Evolutionary conservation across 768 basidiomycete species (phyloP), one percentile per base, ranked within the genome.

Genomic region (Phylloporus scabripes): DNA sequence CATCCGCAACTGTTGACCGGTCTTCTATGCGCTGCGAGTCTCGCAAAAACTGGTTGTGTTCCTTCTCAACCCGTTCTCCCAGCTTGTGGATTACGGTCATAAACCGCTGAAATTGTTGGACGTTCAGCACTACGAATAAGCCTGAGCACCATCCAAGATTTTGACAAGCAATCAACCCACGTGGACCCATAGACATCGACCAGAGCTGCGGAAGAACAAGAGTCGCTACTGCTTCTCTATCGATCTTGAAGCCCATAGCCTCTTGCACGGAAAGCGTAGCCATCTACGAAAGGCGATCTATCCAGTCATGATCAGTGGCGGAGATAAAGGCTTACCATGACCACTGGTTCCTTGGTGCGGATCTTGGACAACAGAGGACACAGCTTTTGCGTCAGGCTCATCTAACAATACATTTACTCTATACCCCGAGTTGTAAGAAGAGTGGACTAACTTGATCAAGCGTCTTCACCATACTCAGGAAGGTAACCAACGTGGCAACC

Each of bases 181-280:
- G 64, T 47, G 94, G 94, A 21, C 92, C 94, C 73, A 98, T 95
- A 3, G 89, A 93, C 93, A 99, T 97, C 3, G 86, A 75, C 96
- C 96, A 99, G 23, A 94, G 70, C 73, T 95, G 92, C 8, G 92
- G 92, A 11, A 95, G 72, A 26, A 95, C 88, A 37, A 92, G 74
- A 0, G 86, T 89, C 2, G 91, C 91, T 10, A 92, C 88, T 9
- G 93, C 91, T 67, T 94, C 92, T 42, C 92, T 80, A 57, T 96
- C 94, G 2, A 97, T 84, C 64, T 95, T 96, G 57, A 82, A 78
- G 8, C 94, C 93, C 94, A 96, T 97, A 1, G 91, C 91, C 65
- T 94, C 93, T 69, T 97, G 94, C 0, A 97, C 92, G 18, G 78
- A 79, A 37, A 92, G 72, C 0, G 92, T 92, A 2, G 88, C 87